Conservation (phyloP, 225 moss, liverwort and hornwort species). For the Rhytidiadelphus loreus region DNA sequence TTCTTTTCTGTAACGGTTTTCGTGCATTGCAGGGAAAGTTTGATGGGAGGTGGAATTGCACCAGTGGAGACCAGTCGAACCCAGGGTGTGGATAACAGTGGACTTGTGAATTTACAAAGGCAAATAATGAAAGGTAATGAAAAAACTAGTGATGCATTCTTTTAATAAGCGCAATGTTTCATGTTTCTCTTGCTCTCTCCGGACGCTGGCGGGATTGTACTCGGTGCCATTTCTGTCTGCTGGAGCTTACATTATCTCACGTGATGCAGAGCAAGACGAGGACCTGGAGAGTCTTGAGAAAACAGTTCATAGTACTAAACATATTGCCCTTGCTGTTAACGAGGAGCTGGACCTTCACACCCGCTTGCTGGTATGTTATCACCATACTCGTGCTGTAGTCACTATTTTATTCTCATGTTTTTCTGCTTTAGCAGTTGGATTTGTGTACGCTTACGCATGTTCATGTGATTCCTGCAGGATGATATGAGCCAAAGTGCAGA, state of each 20-base stretch:
- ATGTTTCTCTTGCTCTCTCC: background rate
- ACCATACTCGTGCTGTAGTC: background rate
- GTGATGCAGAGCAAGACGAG: slow-evolving; percentile 72
- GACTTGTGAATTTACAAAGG: slow-evolving; percentile 70
- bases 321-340: slow-evolving; percentile 90
- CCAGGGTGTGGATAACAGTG: slow-evolving; percentile 65
- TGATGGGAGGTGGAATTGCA: slow-evolving; percentile 47
- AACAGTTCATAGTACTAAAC: slow-evolving; percentile 86
- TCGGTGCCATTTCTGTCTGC: background rate
- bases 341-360: slow-evolving; percentile 95
- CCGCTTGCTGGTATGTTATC: slow-evolving; percentile 48
- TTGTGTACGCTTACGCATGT: background rate
- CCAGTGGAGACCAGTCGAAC: slow-evolving; percentile 76
- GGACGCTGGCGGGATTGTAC: background rate
- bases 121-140: slow-evolving; percentile 43
- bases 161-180: background rate
- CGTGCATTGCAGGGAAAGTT: slow-evolving; percentile 25
- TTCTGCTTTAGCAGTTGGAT: background rate
- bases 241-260: background rate
- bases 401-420: background rate
- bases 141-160: background rate
- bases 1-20: background rate
- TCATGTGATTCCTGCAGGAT: slow-evolving; percentile 24
- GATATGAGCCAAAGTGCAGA: slow-evolving; percentile 83
- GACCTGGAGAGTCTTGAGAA: slow-evolving; percentile 83